Conservation (phyloP, 345 rosid genomes). For the Mangifera indica region DNA sequence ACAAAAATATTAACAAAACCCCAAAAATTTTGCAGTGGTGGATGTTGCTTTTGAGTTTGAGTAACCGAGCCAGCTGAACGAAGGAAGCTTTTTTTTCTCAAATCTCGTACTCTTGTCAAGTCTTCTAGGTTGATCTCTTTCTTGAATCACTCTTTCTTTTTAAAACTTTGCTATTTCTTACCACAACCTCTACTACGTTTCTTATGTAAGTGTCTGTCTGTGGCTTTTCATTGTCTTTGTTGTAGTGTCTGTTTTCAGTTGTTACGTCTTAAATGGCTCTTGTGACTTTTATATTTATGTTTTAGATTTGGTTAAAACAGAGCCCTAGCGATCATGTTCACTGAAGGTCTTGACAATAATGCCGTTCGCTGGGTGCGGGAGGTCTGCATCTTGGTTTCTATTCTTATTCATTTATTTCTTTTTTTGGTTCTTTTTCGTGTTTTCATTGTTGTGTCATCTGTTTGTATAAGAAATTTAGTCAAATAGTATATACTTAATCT, state of each 20-base stretch:
- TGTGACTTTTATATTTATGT: not conserved
- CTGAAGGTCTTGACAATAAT: constrained; percentile 50
- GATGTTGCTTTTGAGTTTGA: constrained; percentile 9
- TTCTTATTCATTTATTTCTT: not conserved
- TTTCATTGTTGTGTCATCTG: not conserved
- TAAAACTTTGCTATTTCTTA: not conserved
- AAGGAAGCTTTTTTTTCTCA: constrained; percentile 18
- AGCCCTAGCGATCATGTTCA: constrained; percentile 33
- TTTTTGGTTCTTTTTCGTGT: not conserved
- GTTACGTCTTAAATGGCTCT: not conserved
- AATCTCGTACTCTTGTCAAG: constrained; percentile 13
- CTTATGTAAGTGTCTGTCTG: constrained; percentile 16
- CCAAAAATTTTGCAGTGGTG: constrained; percentile 6
- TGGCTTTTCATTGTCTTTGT: not conserved
- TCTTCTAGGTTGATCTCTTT: constrained; percentile 25
- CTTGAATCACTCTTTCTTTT: not conserved
- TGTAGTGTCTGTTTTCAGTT: not conserved
- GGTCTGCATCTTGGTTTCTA: constrained; percentile 24
- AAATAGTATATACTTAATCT: not conserved
- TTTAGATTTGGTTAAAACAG: constrained; percentile 9
- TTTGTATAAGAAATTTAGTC: not conserved
- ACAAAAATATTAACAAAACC: not conserved
- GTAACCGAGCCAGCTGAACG: constrained; percentile 15
- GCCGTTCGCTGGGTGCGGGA: constrained; percentile 51
- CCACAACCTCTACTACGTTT: constrained; percentile 14